These are phyloP conservation scores for Phytophthora cryptogea DNA, from an alignment of 352 stramenopile species.

Conservation along the genomic window DNA sequence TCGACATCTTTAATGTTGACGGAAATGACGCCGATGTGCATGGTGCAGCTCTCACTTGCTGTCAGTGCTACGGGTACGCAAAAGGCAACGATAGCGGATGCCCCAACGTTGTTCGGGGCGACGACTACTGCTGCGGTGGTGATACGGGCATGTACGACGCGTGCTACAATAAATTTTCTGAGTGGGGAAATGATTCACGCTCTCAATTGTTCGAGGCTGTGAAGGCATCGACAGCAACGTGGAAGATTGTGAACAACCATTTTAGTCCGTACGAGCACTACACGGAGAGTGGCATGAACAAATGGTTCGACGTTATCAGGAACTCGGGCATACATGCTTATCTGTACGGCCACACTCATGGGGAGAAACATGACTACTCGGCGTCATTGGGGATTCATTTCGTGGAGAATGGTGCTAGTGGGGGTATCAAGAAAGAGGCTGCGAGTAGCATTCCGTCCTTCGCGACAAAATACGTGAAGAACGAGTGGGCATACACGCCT, in stretches of 20 bases:
- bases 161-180: conserved; percentile 6
- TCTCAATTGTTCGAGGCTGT: conserved; percentile 1
- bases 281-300: no score
- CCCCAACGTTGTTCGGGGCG: conserved; percentile 3
- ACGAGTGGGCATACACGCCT: conserved; percentile 3
- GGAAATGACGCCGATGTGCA: conserved; percentile 38
- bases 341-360: conserved; percentile 57
- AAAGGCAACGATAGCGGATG: conserved; percentile 6
- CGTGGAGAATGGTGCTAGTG: conserved; percentile 10
- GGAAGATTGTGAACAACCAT: conserved; percentile 6
- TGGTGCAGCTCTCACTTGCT: conserved; percentile 38
- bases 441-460: background rate
- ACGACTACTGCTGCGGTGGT: conserved; percentile 15
- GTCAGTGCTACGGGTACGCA: conserved; percentile 19
- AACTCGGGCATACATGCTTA: conserved; percentile 15
- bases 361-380: conserved; percentile 60
- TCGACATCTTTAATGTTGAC: conserved; percentile 73
- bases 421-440: conserved; percentile 1
- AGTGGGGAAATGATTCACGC: conserved; percentile 15
- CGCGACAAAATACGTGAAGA: conserved; percentile 5
- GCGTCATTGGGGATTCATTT: conserved; percentile 2
- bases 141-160: conserved; percentile 18
- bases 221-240: conserved; percentile 10
- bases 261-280: background rate
- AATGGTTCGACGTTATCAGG: background rate